Evolutionary conservation across 2,329 filamentous ascomycete genomes (phyloP).

Genomic region (Phialemoniopsis sp.): DNA sequence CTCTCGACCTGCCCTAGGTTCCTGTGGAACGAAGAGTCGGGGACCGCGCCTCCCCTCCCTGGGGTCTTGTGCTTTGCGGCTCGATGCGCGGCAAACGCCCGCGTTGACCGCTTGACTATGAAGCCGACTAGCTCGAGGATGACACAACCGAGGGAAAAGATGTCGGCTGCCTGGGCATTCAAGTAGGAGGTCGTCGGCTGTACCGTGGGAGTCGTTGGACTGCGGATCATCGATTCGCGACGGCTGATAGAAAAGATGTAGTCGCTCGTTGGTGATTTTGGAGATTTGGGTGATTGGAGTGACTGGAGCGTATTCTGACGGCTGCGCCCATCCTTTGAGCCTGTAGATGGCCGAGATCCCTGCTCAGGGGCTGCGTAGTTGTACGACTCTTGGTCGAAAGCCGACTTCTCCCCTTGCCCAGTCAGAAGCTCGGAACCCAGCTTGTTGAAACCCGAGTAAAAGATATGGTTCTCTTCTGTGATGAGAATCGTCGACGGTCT

Average conservation of each 20-base stretch:
- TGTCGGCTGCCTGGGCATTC: slow-evolving; percentile 57
- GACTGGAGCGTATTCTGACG: too few relatives aligned
- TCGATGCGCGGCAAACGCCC: slow-evolving; percentile 63
- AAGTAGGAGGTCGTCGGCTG: slow-evolving; percentile 32
- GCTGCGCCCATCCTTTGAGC: too few relatives aligned
- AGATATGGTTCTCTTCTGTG: slow-evolving; percentile 60
- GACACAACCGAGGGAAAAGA: slow-evolving; percentile 71
- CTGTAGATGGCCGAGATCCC: slow-evolving; percentile 38
- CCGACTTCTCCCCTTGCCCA: slow-evolving; percentile 34
- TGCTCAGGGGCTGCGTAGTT: slow-evolving; percentile 71
- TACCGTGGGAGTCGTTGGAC: slow-evolving; percentile 1
- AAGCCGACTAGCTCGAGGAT: slow-evolving; percentile 69
- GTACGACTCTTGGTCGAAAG: slow-evolving; percentile 65
- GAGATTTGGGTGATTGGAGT: too few relatives aligned
- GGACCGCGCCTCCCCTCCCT: slow-evolving; percentile 54
- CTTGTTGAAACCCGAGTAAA: slow-evolving; percentile 59
- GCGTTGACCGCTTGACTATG: slow-evolving; percentile 62
- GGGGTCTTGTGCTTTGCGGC: slow-evolving; percentile 59
- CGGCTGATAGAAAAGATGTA: slow-evolving; percentile 28
- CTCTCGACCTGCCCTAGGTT: slow-evolving; percentile 64
- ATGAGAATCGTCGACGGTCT: slow-evolving; percentile 68
- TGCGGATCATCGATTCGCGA: slow-evolving; percentile 5
- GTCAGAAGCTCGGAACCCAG: slow-evolving; percentile 38
- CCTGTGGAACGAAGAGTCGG: slow-evolving; percentile 68
- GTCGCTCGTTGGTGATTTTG: slow-evolving; percentile 21